phyloP scores from a whole-genome alignment of 2,329 filamentous ascomycete genomes.

The Fusarium stilboides region DNA sequence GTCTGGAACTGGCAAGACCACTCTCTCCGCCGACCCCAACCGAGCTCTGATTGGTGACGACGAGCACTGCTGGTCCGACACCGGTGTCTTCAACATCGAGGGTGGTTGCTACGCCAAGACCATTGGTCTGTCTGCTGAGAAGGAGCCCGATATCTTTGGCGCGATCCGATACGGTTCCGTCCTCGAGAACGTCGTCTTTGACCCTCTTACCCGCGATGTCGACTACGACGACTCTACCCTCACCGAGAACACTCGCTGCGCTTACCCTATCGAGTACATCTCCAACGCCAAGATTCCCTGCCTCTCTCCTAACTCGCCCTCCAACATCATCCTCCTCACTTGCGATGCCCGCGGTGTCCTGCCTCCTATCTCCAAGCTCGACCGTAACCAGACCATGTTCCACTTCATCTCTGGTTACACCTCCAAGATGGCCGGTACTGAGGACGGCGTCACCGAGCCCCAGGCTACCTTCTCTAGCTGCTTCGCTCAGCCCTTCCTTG shows the following conservation, averaged over 20 bases:
- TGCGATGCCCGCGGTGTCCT: slow-evolving; percentile 98
- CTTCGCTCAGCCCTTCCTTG: slow-evolving; percentile 99
- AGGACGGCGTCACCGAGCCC: slow-evolving; percentile 96
- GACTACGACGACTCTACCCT: slow-evolving; percentile 96
- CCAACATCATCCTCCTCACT: slow-evolving; percentile 98
- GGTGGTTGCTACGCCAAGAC: slow-evolving; percentile 99
- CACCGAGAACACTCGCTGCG: slow-evolving; percentile 98
- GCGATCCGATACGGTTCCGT: slow-evolving; percentile 98
- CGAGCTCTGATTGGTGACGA: slow-evolving; percentile 97
- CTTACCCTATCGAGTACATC: slow-evolving; percentile 99
- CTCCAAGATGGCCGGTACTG: slow-evolving; percentile 99
- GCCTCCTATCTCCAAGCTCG: slow-evolving; percentile 97
- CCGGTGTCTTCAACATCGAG: slow-evolving; percentile 99
- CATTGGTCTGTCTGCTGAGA: slow-evolving; percentile 96
- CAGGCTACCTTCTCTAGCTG: slow-evolving; percentile 99
- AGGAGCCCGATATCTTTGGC: slow-evolving; percentile 97
- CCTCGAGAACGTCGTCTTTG: slow-evolving; percentile 98
- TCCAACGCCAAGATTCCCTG: slow-evolving; percentile 99
- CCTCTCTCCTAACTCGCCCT: slow-evolving; percentile 87
- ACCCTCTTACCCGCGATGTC: slow-evolving; percentile 88
- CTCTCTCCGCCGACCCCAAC: slow-evolving; percentile 96
- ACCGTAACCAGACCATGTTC: slow-evolving; percentile 98
- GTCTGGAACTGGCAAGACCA: slow-evolving; percentile 98
- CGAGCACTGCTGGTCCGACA: slow-evolving; percentile 99
- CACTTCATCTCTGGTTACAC: slow-evolving; percentile 99